Evolutionary conservation across 225 moss, liverwort and hornwort species (phyloP).

Genomic region (Straminergon stramineum): DNA sequence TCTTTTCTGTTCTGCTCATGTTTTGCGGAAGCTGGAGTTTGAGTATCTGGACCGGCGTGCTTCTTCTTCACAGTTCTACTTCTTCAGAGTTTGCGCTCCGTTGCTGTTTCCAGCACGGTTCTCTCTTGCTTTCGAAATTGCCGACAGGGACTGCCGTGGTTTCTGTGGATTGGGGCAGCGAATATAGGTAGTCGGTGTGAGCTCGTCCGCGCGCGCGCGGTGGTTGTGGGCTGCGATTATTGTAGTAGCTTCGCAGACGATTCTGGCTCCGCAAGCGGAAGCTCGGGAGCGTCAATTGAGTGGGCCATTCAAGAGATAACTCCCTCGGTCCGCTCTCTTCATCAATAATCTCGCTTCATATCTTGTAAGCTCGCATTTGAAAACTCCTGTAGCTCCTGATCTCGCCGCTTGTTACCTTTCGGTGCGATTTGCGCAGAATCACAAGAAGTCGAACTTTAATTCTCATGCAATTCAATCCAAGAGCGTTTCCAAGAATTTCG

Average conservation of each 20-base stretch:
- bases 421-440: neutral
- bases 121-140: neutral
- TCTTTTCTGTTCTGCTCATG: neutral
- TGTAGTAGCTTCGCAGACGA: neutral
- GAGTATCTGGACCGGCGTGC: rapidly evolving
- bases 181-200: too few species aligned
- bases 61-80: neutral
- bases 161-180: too few species aligned
- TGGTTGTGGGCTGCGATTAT: neutral
- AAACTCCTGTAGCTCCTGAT: neutral
- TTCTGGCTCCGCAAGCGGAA: neutral
- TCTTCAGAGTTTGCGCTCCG: neutral
- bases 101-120: too few species aligned
- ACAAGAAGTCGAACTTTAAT: neutral
- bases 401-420: neutral
- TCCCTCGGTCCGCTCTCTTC: neutral
- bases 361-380: neutral
- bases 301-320: neutral
- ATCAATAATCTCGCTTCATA: neutral
- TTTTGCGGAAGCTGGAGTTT: neutral
- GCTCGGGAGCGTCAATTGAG: neutral
- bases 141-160: too few species aligned
- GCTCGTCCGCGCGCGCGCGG: rapidly evolving
- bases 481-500: neutral
- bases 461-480: too few species aligned